phyloP scores from a whole-genome alignment of 2,329 filamentous ascomycete genomes.

The Ceratocystis cacaofunesta region DNA sequence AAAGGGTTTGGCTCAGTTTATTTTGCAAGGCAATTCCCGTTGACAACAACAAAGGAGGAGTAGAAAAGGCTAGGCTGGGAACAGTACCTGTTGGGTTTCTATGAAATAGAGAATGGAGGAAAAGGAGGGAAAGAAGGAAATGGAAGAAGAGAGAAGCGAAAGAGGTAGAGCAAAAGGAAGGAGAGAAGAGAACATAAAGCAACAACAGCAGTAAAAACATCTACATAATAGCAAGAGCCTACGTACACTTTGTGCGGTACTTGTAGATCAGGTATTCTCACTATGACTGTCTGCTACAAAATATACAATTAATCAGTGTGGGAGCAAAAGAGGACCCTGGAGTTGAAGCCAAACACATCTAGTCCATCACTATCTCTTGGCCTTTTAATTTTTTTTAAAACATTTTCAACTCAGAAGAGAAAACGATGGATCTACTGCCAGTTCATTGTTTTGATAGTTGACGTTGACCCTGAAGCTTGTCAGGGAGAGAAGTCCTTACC shows the following conservation, averaged over 20 bases:
- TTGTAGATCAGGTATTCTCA: too few relatives aligned
- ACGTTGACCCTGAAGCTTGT: background rate
- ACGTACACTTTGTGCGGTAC: too few relatives aligned
- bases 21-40: background rate
- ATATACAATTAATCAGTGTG: too few relatives aligned
- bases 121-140: background rate
- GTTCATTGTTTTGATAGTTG: background rate
- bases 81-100: background rate
- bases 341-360: too few relatives aligned
- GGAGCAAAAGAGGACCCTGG: too few relatives aligned
- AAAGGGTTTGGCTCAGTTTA: slow-evolving; percentile 13
- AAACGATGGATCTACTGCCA: background rate
- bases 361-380: too few relatives aligned
- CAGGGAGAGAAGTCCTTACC: background rate
- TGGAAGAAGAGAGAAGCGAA: background rate
- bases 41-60: background rate
- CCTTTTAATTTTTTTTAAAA: background rate
- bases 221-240: too few relatives aligned
- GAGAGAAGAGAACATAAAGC: too few relatives aligned
- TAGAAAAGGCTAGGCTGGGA: background rate
- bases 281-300: too few relatives aligned
- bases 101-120: background rate
- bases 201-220: too few relatives aligned
- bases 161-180: background rate
- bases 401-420: background rate